Conservation (phyloP, 2,329 filamentous ascomycete genomes). For the Ampelomyces quisqualis region DNA sequence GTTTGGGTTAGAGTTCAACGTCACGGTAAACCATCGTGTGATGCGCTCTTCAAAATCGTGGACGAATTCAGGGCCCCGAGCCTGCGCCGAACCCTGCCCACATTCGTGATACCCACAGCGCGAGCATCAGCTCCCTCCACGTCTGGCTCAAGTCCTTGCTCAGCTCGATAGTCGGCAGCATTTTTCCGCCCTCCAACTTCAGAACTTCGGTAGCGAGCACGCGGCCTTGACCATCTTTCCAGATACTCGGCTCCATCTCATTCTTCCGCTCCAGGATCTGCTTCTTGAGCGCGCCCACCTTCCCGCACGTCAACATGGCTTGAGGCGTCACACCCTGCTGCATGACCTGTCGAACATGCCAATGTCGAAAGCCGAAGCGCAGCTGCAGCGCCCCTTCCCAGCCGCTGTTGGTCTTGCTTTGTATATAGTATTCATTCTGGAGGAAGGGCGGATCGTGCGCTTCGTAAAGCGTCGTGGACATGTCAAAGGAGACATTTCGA, state of each 20-base stretch:
- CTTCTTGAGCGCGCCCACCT: constrained; percentile 15
- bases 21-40: too few species aligned
- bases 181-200: constrained; percentile 16
- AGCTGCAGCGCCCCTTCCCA: constrained; percentile 22
- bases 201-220: constrained; percentile 26
- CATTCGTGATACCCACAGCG: constrained; percentile 25
- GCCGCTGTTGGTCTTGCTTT: constrained; percentile 14
- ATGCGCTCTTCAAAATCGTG: too few species aligned
- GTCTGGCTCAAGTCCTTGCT: constrained; percentile 20
- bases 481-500: constrained; percentile 24
- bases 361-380: constrained; percentile 18
- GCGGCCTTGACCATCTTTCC: constrained; percentile 24
- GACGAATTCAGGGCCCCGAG: neutral
- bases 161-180: constrained; percentile 27
- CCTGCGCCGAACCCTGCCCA: constrained; percentile 30
- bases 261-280: constrained; percentile 10
- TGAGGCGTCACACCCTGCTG: constrained; percentile 9
- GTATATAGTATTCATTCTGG: constrained; percentile 23
- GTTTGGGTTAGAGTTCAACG: too few species aligned
- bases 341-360: constrained; percentile 22
- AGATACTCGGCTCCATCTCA: constrained; percentile 19
- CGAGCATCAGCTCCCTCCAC: constrained; percentile 27
- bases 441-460: constrained; percentile 27
- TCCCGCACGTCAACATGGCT: constrained; percentile 26
- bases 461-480: constrained; percentile 22